These are phyloP conservation scores for Fusarium scirpi DNA, from an alignment of 2,329 filamentous ascomycete species.

Conservation along the genomic window DNA sequence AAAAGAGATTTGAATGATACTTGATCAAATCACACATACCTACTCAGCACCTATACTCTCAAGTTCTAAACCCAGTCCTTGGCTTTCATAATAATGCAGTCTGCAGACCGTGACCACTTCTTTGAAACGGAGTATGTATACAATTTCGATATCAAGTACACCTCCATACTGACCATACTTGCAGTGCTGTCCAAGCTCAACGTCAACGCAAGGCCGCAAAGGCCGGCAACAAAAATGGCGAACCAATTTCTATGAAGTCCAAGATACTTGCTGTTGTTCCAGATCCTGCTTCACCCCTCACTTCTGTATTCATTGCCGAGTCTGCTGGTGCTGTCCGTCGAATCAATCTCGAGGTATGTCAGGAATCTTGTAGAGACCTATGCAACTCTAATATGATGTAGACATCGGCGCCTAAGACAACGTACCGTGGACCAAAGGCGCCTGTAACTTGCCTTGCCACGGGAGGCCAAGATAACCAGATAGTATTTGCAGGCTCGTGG, in stretches of 20 bases:
- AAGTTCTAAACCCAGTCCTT: too few species aligned
- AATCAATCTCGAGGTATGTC: slow-evolving; percentile 77
- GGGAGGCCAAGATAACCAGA: slow-evolving; percentile 66
- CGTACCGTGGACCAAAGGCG: slow-evolving; percentile 80
- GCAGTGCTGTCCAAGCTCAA: slow-evolving; percentile 63
- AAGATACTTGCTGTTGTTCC: slow-evolving; percentile 83
- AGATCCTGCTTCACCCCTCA: slow-evolving; percentile 71
- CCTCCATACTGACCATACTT: background rate
- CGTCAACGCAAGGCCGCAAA: slow-evolving; percentile 75
- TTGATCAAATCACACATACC: background rate
- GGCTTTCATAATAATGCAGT: slow-evolving; percentile 65
- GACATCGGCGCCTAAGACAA: slow-evolving; percentile 50
- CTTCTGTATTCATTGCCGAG: slow-evolving; percentile 82
- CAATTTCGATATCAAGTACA: background rate
- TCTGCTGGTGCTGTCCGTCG: slow-evolving; percentile 84
- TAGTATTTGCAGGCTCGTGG: slow-evolving; percentile 90
- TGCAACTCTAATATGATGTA: slow-evolving; percentile 33
- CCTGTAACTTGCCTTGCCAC: slow-evolving; percentile 84
- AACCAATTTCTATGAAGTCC: slow-evolving; percentile 82
- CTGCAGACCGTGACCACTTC: slow-evolving; percentile 82
- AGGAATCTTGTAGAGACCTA: background rate
- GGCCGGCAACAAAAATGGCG: slow-evolving; percentile 80
- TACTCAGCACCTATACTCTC: background rate
- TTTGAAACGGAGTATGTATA: slow-evolving; percentile 87
- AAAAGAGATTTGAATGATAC: background rate